Evolutionary conservation across 2,329 filamentous ascomycete species (phyloP).

Genomic region (Reticulascus tulasneorum): DNA sequence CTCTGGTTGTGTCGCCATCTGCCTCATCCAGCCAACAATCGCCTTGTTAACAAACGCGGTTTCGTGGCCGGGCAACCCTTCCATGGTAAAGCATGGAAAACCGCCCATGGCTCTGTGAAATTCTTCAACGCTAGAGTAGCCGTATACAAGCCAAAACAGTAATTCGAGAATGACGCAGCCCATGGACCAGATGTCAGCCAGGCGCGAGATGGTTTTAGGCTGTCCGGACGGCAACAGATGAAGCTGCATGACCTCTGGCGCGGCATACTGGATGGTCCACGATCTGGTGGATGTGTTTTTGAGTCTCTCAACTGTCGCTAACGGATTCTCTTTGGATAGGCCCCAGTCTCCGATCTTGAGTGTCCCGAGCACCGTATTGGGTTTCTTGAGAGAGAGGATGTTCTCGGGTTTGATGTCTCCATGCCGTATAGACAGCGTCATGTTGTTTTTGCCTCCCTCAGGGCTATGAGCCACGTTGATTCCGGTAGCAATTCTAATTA

Average conservation of each 20-base stretch:
- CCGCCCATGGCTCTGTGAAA: too few relatives aligned
- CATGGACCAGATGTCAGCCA: constrained; percentile 26
- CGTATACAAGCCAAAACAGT: constrained; percentile 22
- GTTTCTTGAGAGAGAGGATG: constrained; percentile 3
- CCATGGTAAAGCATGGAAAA: too few relatives aligned
- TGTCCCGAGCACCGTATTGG: too few relatives aligned
- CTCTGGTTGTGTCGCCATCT: too few relatives aligned
- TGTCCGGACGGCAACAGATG: neutral
- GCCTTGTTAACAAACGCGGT: too few relatives aligned
- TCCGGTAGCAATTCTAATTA: too few relatives aligned
- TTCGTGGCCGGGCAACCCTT: too few relatives aligned
- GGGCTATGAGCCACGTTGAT: neutral
- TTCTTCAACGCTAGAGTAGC: neutral
- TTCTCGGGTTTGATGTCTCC: constrained; percentile 10
- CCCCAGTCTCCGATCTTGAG: constrained; percentile 1
- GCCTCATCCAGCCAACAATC: too few relatives aligned
- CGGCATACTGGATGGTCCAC: constrained; percentile 1
- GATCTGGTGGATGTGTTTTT: neutral
- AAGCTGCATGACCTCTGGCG: neutral
- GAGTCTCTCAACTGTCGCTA: neutral
- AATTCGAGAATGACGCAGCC: constrained; percentile 25
- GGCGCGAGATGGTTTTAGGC: constrained; percentile 17
- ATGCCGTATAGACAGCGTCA: too few relatives aligned
- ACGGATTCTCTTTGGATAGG: neutral
- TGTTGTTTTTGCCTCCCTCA: neutral